Evolutionary conservation across 2,329 filamentous ascomycete species (phyloP).

Genomic region (Talaromyces verruculosus): DNA sequence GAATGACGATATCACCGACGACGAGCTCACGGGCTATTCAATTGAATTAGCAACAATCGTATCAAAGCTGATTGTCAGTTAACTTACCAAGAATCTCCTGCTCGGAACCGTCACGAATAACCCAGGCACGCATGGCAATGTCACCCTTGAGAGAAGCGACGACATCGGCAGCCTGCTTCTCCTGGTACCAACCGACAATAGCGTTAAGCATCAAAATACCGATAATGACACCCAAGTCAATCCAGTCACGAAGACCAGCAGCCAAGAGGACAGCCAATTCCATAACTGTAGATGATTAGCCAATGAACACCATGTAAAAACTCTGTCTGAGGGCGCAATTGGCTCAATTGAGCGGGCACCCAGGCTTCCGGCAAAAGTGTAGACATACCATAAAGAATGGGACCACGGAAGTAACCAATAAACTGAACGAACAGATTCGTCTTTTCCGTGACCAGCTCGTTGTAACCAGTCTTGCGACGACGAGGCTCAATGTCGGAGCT

Average conservation of each 20-base stretch:
- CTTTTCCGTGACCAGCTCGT: slow-evolving; percentile 68
- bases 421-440: slow-evolving; percentile 70
- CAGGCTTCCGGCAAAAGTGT: not conserved
- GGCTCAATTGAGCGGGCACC: not conserved
- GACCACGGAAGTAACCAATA: slow-evolving; percentile 67
- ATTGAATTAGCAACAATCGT: not conserved
- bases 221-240: slow-evolving; percentile 71
- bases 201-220: slow-evolving; percentile 71
- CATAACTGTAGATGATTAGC: slow-evolving; percentile 51
- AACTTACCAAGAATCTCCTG: slow-evolving; percentile 58
- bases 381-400: slow-evolving; percentile 68
- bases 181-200: slow-evolving; percentile 71
- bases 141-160: slow-evolving; percentile 70
- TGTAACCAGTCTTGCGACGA: slow-evolving; percentile 63
- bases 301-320: not conserved
- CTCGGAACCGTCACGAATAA: slow-evolving; percentile 64
- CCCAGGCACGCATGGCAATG: slow-evolving; percentile 68
- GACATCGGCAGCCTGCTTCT: slow-evolving; percentile 72
- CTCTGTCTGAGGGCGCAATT: not conserved
- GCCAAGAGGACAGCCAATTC: slow-evolving; percentile 69
- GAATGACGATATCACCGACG: slow-evolving; percentile 67
- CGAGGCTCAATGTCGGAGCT: slow-evolving; percentile 58
- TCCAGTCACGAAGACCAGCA: slow-evolving; percentile 68
- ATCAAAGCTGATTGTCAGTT: too few relatives aligned
- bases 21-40: slow-evolving; percentile 60